Evolutionary conservation across 2,329 filamentous ascomycete species (phyloP).

Genomic region (Aspergillus felis): DNA sequence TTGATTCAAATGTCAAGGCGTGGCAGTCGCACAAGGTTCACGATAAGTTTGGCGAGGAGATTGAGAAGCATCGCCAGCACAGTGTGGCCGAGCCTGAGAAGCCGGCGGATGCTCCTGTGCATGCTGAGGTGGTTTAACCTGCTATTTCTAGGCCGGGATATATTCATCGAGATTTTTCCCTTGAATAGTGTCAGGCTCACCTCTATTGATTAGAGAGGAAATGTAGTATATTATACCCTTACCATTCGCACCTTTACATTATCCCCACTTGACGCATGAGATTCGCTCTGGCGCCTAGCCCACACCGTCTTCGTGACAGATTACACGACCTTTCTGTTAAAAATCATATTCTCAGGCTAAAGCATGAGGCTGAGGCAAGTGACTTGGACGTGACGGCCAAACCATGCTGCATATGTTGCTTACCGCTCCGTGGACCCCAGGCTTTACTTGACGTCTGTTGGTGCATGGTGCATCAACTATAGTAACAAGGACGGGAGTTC

Average conservation of each 20-base stretch:
- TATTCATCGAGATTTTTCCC: too few species aligned
- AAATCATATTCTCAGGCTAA: too few species aligned
- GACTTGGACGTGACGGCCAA: not conserved
- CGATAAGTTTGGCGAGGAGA: slow-evolving; percentile 22
- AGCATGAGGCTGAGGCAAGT: not conserved
- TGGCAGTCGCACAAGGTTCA: slow-evolving; percentile 26
- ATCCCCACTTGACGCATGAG: too few species aligned
- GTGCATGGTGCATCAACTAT: too few species aligned
- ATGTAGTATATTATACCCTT: not conserved
- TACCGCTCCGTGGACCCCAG: not conserved
- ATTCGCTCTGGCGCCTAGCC: not conserved
- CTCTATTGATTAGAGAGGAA: not conserved
- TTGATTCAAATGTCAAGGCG: slow-evolving; percentile 39
- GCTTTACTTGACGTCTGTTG: not conserved
- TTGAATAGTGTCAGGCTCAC: not conserved
- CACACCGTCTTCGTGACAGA: not conserved
- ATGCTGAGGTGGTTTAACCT: slow-evolving; percentile 12
- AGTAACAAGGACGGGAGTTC: not conserved
- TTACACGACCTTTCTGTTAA: not conserved
- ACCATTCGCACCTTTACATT: not conserved
- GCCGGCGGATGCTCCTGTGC: slow-evolving; percentile 3
- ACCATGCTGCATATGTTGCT: not conserved
- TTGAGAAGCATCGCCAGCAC: slow-evolving; percentile 18
- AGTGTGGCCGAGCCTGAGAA: slow-evolving; percentile 12
- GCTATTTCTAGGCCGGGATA: not conserved